Percentiles rank a stretch among this genome's conserved stretches.
These are phyloP conservation scores for Imleria badia DNA, from an alignment of 768 basidiomycete species.

Conservation along the genomic window DNA sequence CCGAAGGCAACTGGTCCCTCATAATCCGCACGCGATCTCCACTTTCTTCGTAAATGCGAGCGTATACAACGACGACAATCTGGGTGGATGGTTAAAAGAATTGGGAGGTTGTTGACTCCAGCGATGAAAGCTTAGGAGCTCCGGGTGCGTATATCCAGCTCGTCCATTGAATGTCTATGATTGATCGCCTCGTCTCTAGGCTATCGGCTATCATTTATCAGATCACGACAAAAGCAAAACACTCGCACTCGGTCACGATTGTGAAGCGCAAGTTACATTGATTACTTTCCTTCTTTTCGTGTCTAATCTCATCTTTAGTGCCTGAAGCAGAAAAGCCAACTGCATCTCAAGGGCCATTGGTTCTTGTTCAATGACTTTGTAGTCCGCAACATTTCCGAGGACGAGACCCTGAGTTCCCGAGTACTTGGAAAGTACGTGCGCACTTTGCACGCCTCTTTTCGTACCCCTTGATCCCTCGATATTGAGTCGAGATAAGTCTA, in stretches of 20 bases:
- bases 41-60: slow-evolving; percentile 65
- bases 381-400: slow-evolving; percentile 79
- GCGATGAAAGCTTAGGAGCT: slow-evolving; percentile 65
- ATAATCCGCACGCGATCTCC: slow-evolving; percentile 41
- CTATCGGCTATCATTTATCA: slow-evolving; percentile 81
- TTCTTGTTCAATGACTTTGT: slow-evolving; percentile 96
- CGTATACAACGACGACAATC: slow-evolving; percentile 73
- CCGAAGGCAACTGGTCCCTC: slow-evolving; percentile 66
- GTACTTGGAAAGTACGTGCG: slow-evolving; percentile 84
- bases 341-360: slow-evolving; percentile 62
- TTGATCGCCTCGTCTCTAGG: slow-evolving; percentile 42
- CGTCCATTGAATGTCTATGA: neutral
- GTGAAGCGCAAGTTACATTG: slow-evolving; percentile 58
- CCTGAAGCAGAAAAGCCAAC: slow-evolving; percentile 59
- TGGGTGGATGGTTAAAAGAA: slow-evolving; percentile 69
- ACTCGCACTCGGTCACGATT: slow-evolving; percentile 85
- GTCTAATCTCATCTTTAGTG: slow-evolving; percentile 42
- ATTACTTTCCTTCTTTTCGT: neutral
- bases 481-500: slow-evolving; percentile 82
- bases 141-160: slow-evolving; percentile 52
- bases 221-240: slow-evolving; percentile 65
- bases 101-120: slow-evolving; percentile 54
- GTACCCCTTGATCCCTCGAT: slow-evolving; percentile 69
- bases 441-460: neutral
- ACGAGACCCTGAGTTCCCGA: slow-evolving; percentile 87